phyloP scores from a whole-genome alignment of 805 yeast genomes.

The Clavispora asparagi region DNA sequence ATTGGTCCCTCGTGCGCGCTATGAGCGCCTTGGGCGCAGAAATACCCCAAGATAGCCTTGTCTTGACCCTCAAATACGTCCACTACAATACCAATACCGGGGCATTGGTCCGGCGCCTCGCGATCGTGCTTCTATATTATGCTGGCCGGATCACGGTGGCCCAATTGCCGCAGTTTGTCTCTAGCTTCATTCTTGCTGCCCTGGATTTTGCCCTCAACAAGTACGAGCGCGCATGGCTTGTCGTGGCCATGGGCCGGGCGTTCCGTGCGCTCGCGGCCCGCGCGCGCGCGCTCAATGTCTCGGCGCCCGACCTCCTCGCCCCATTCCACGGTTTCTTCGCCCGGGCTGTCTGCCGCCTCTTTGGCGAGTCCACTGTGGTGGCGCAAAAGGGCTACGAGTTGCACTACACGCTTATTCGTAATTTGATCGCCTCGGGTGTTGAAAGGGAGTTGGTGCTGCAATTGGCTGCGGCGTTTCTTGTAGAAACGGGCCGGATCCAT shows the following conservation, averaged over 20 bases:
- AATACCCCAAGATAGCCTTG: not conserved
- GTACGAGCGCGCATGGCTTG: slow-evolving; percentile 3
- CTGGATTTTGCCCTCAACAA: slow-evolving; percentile 27
- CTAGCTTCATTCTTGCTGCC: slow-evolving; percentile 13
- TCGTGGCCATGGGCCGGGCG: not conserved
- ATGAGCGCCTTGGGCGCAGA: not conserved
- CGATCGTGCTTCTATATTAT: not conserved
- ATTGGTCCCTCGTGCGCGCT: not conserved
- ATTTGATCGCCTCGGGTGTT: not conserved
- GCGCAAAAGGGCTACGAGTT: slow-evolving; percentile 15
- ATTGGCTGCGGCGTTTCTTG: not conserved
- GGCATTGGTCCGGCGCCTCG: not conserved
- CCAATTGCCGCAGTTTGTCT: not conserved
- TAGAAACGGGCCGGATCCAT: no score
- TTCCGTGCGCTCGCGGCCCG: not conserved
- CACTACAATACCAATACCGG: slow-evolving; percentile 15
- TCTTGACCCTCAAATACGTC: slow-evolving; percentile 14
- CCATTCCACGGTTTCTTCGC: not conserved
- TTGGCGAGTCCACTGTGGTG: not conserved
- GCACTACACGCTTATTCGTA: slow-evolving; percentile 15
- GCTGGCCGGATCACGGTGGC: not conserved
- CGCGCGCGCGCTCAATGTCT: not conserved
- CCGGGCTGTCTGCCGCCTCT: not conserved
- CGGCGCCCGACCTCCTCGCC: not conserved
- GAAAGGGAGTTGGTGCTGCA: not conserved